A percentile compares a stretch with the other conserved stretches of the same genome.
phyloP scores from a whole-genome alignment of 176 grass and related monocot species.

The Secale cereale region DNA sequence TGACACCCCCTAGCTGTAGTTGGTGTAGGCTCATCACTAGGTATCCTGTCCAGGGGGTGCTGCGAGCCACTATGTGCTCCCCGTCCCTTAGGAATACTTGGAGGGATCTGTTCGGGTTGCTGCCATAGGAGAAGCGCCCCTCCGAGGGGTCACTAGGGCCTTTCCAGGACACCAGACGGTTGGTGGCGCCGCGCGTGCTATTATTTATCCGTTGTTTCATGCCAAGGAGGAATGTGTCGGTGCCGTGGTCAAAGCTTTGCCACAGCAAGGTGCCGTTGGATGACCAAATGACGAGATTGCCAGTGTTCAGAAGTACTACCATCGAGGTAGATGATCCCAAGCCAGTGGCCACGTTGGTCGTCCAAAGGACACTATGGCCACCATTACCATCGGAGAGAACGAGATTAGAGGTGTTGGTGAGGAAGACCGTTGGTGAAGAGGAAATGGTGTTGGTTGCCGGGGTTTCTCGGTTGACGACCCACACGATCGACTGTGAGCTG shows the following conservation, averaged over 20 bases:
- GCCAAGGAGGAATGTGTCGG: neutral
- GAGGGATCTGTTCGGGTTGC: neutral
- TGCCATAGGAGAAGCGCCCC: slow-evolving; percentile 12
- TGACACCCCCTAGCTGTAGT: too few relatives aligned
- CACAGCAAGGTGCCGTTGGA: neutral
- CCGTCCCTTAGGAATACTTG: neutral
- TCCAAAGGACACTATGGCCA: neutral
- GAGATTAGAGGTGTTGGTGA: neutral
- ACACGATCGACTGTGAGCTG: neutral
- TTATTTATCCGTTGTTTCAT: neutral
- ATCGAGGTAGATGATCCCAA: neutral
- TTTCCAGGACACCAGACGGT: slow-evolving; percentile 17
- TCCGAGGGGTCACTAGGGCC: neutral
- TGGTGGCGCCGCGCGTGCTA: neutral
- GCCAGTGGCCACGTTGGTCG: neutral
- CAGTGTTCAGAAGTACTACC: slow-evolving; percentile 12
- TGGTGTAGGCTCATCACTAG: neutral
- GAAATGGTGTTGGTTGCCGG: neutral
- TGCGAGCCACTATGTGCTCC: neutral
- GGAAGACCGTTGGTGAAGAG: neutral
- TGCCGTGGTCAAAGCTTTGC: slow-evolving; percentile 35
- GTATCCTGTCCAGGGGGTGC: slow-evolving; percentile 27
- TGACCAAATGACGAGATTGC: slow-evolving; percentile 28
- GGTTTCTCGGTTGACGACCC: neutral
- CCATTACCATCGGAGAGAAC: neutral